Conservation (phyloP, 441 rosid species). For the Gossypium trilobum region DNA sequence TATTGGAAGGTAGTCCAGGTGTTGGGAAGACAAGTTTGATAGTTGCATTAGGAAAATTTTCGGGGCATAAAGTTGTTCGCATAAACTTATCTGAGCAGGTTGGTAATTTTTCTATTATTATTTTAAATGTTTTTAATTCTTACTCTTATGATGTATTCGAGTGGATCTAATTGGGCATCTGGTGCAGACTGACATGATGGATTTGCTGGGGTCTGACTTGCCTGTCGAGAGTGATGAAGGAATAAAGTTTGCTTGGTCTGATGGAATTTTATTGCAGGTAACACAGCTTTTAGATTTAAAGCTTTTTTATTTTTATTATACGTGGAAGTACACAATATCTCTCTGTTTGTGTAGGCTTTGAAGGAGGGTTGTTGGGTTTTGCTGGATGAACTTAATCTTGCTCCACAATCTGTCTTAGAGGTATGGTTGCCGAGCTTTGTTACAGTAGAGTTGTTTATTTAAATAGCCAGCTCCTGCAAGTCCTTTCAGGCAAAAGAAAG, state of each 20-base stretch:
- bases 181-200: constrained; percentile 96
- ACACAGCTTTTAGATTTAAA: not conserved
- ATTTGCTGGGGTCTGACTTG: constrained; percentile 91
- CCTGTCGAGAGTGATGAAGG: constrained; percentile 85
- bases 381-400: constrained; percentile 97
- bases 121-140: constrained; percentile 10
- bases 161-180: constrained; percentile 22
- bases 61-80: constrained; percentile 95
- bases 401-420: constrained; percentile 98
- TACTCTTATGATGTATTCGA: not conserved
- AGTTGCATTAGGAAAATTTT: constrained; percentile 80
- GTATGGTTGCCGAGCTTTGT: constrained; percentile 21
- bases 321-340: not conserved
- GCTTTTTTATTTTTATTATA: constrained; percentile 8
- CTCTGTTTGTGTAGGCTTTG: constrained; percentile 50
- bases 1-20: constrained; percentile 98
- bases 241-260: constrained; percentile 96
- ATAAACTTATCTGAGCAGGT: constrained; percentile 99
- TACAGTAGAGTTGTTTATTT: not conserved
- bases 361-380: constrained; percentile 98
- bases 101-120: constrained; percentile 10
- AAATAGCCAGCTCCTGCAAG: not conserved
- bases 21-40: constrained; percentile 97
- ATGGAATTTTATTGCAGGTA: constrained; percentile 94
- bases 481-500: constrained; percentile 4